phyloP scores from a whole-genome alignment of 2,329 filamentous ascomycete species.

The Colletotrichum kahawae region DNA sequence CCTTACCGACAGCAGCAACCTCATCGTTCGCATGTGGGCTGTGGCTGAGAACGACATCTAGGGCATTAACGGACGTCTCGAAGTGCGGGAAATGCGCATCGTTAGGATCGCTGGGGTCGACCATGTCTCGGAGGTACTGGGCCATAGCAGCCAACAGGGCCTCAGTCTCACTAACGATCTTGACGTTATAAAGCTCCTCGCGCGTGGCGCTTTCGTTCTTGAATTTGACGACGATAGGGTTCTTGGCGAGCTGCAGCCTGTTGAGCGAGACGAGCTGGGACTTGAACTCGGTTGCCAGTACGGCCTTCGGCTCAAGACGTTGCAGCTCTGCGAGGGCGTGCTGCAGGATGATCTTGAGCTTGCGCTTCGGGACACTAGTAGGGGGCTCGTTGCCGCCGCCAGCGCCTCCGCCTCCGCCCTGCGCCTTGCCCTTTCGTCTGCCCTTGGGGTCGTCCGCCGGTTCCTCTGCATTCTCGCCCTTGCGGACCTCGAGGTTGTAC shows the following conservation, averaged over 20 bases:
- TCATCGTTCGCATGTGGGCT: conserved; percentile 39
- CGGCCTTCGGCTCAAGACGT: conserved; percentile 28
- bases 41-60: conserved; percentile 57
- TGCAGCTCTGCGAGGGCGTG: conserved; percentile 40
- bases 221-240: conserved; percentile 39
- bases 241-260: conserved; percentile 37
- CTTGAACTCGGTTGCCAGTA: conserved; percentile 55
- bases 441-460: conserved; percentile 40
- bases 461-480: conserved; percentile 15
- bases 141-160: conserved; percentile 43
- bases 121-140: conserved; percentile 48
- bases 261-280: conserved; percentile 46
- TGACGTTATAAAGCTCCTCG: conserved; percentile 42
- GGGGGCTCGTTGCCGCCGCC: neutral
- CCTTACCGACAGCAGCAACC: conserved; percentile 46
- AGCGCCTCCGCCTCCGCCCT: conserved; percentile 19
- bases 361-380: conserved; percentile 43
- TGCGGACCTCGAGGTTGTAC: conserved; percentile 47
- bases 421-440: neutral
- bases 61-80: conserved; percentile 51
- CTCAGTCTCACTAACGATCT: conserved; percentile 43
- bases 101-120: conserved; percentile 35
- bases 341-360: conserved; percentile 46
- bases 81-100: conserved; percentile 51
- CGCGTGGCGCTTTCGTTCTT: conserved; percentile 32